These are phyloP conservation scores for Citrullus amarus DNA, from an alignment of 306 rosid genomes.

Conservation along the genomic window DNA sequence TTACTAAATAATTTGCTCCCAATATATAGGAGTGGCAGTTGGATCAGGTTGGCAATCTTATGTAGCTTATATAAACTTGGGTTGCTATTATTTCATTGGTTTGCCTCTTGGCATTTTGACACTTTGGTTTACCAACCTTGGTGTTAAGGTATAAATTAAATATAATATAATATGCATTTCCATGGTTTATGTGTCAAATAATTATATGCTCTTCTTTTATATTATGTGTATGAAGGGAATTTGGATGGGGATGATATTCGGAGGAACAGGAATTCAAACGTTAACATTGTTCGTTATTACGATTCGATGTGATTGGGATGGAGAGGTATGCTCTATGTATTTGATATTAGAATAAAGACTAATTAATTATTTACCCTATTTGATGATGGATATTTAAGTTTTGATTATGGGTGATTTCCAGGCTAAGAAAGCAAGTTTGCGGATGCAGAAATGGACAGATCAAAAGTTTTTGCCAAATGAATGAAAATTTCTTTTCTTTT, in stretches of 20 bases:
- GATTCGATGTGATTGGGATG: not conserved
- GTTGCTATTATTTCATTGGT: not conserved
- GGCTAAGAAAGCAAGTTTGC: not conserved
- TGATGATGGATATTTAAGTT: not conserved
- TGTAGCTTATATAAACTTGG: not conserved
- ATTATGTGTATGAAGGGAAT: not conserved
- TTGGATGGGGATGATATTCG: not conserved
- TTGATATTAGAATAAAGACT: no score
- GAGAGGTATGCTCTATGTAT: not conserved
- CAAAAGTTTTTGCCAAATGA: not conserved
- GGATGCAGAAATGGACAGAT: not conserved
- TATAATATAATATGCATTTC: not conserved
- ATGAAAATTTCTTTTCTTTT: not conserved
- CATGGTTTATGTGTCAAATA: not conserved
- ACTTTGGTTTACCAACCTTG: not conserved
- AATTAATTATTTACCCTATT: no score
- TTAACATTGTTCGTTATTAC: not conserved
- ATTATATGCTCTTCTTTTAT: not conserved
- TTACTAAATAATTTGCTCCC: not conserved
- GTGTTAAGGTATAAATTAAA: not conserved
- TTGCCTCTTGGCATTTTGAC: not conserved
- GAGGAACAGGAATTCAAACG: not conserved
- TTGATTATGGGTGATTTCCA: not conserved
- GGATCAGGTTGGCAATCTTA: not conserved
- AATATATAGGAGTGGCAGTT: not conserved